A percentile compares a stretch with the other conserved stretches of the same genome.
phyloP scores from a whole-genome alignment of 2,329 filamentous ascomycete species.

The Verticillium isaacii region DNA sequence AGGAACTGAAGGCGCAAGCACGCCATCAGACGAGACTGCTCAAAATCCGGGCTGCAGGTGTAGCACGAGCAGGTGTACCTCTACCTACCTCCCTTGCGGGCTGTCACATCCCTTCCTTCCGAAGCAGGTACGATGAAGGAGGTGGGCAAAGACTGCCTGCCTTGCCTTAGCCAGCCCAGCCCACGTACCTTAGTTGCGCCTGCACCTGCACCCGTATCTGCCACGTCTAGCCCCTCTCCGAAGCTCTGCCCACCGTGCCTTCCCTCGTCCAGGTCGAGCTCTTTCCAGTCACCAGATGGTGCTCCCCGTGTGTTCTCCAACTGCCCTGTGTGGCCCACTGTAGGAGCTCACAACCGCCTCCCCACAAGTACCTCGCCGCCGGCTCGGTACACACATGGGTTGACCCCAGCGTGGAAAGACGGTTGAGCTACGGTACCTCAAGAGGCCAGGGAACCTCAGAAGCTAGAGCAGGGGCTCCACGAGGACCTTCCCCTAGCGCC shows the following conservation, averaged over 20 bases:
- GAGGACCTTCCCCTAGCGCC: neutral
- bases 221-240: no score
- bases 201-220: no score
- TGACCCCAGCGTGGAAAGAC: neutral
- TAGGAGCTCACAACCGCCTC: neutral
- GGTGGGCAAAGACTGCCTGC: neutral
- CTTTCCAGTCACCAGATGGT: neutral
- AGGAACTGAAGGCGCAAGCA: neutral
- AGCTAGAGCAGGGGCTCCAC: neutral
- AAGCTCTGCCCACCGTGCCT: neutral
- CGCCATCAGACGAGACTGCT: neutral
- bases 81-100: neutral
- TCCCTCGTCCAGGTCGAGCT: neutral
- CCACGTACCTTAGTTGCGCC: no score
- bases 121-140: neutral
- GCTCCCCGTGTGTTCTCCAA: neutral
- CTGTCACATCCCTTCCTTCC: neutral
- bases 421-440: neutral
- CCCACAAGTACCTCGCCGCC: neutral
- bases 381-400: neutral
- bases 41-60: neutral
- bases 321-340: neutral
- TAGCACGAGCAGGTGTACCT: neutral
- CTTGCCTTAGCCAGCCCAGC: no score
- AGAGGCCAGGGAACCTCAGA: neutral